These are phyloP conservation scores for Knoxdaviesia capensis DNA, from an alignment of 2,329 filamentous ascomycete species.

Conservation along the genomic window DNA sequence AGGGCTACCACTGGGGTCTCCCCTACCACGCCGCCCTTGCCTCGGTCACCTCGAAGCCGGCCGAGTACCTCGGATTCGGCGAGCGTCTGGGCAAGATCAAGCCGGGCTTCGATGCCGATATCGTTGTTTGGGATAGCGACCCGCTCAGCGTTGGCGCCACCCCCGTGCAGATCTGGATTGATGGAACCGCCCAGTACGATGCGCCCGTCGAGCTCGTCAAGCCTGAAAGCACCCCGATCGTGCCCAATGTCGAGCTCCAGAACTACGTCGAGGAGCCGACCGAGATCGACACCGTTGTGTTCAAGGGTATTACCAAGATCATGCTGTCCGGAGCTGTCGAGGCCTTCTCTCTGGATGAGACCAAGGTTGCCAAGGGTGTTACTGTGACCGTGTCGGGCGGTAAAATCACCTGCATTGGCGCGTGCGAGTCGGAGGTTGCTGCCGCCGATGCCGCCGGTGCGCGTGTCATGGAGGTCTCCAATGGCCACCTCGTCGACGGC, in stretches of 20 bases:
- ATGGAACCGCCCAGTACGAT: constrained; percentile 36
- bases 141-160: constrained; percentile 38
- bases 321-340: constrained; percentile 2
- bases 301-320: constrained; percentile 28
- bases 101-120: constrained; percentile 38
- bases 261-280: constrained; percentile 20
- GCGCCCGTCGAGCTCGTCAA: constrained; percentile 33
- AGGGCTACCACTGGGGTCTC: constrained; percentile 37
- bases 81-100: constrained; percentile 40
- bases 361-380: constrained; percentile 9
- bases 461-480: constrained; percentile 21
- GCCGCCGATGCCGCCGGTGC: constrained; percentile 9
- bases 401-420: constrained; percentile 33
- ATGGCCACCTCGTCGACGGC: constrained; percentile 39
- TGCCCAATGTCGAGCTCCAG: constrained; percentile 18
- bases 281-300: constrained; percentile 21
- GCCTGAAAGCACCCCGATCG: constrained; percentile 17
- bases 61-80: constrained; percentile 34
- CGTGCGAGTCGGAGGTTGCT: constrained; percentile 23
- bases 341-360: not conserved
- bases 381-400: constrained; percentile 33
- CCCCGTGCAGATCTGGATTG: constrained; percentile 43
- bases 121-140: constrained; percentile 43
- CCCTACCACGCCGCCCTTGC: constrained; percentile 39
- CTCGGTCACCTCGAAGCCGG: constrained; percentile 36